Percentiles rank a stretch among this genome's conserved stretches.
phyloP scores from a whole-genome alignment of 352 stramenopile species.

The Phytopythium cucurbitacearum region DNA sequence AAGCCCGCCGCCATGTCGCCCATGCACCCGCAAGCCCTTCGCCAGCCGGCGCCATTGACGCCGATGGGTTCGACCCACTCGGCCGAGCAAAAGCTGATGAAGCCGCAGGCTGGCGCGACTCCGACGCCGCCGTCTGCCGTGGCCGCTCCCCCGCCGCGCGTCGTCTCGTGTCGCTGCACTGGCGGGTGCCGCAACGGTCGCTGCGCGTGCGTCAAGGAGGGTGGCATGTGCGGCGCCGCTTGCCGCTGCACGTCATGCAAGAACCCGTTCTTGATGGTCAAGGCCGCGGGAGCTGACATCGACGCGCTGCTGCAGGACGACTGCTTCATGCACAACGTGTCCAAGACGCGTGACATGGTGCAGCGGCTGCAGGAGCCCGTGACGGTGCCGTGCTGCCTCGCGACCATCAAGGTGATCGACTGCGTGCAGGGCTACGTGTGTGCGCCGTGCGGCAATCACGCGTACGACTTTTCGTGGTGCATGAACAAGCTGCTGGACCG shows the following conservation, averaged over 20 bases:
- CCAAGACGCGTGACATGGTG: constrained; percentile 83
- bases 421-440: constrained; percentile 76
- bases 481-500: constrained; percentile 74
- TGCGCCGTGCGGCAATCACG: constrained; percentile 26
- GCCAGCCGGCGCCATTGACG: constrained; percentile 1
- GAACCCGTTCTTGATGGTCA: constrained; percentile 83
- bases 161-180: constrained; percentile 75
- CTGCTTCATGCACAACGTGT: constrained; percentile 88
- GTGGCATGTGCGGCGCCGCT: constrained; percentile 65
- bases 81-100: constrained; percentile 1
- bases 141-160: constrained; percentile 23
- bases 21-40: constrained; percentile 5
- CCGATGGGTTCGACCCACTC: background rate
- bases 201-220: constrained; percentile 81
- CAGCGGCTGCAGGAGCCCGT: constrained; percentile 64
- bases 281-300: constrained; percentile 69
- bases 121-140: background rate
- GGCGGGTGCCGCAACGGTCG: constrained; percentile 77
- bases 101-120: constrained; percentile 4
- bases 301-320: constrained; percentile 65
- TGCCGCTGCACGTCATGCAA: constrained; percentile 86
- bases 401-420: constrained; percentile 60
- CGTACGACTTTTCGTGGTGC: constrained; percentile 82
- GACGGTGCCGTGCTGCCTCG: constrained; percentile 53
- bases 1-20: constrained; percentile 9